Evolutionary conservation across 1,139 yeast genomes (phyloP), one percentile per base, ranked within the genome.

Genomic region (Diutina siamensis): DNA sequence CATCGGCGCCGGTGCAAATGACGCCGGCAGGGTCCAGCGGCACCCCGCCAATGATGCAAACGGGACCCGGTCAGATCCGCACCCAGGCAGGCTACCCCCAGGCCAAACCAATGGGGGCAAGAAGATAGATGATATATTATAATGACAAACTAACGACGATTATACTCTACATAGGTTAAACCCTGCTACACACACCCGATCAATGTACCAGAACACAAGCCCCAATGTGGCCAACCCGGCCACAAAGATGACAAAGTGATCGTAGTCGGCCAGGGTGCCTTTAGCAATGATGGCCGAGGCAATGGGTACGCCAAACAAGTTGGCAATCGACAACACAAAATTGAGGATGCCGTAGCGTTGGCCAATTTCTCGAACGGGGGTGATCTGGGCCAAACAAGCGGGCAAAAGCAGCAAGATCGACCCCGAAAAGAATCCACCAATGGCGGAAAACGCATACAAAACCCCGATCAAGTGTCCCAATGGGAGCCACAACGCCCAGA

Each of bases 381-480:
- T 68, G 18, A 76, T 69, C 38, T 71, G 73, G 1, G 76, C 72
- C 27, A 74, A 64, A 53, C 80, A 74, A 8, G 68, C 68, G 4
- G 80, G 80, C 15, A 75, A 60, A 44, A 74, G 49, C 5, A 76
- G 63, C 46, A 74, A 54, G 3, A 75, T 67, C 3, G 76, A 68
- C 1, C 78, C 78, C 3, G 71, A 63, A 49, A 70, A 67, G 55
- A 76, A 74, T 0, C 85, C 84, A 51, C 73, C 74, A 1, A 72
- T 44, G 5, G 67, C 67, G 5, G 78, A 65, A 54, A 77, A 78
- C 0, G 65, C 64, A 50, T 71, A 67, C 48, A 76, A 61, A 0
- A 62, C 72, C 0, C 57, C 60, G n/a, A 55, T 48, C 42, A 60
- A 60, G n/a, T 55, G 49, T 1, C 80, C 82, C 49, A 77, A 71